phyloP scores from a whole-genome alignment of 176 grass and related monocot genomes.

The Rhipidocladum racemiflorum region DNA sequence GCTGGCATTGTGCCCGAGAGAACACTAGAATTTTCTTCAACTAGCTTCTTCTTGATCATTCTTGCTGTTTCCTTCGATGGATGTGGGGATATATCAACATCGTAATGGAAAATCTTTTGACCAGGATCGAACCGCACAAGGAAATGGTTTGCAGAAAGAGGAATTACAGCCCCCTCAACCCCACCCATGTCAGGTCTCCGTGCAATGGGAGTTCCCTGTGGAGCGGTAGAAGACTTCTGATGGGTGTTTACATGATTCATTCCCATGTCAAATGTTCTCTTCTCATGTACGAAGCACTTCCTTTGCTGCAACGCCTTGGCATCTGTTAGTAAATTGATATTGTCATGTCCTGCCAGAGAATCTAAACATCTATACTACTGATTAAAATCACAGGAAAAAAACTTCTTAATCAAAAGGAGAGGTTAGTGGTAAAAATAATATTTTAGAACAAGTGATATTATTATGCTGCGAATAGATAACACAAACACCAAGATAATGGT shows the following conservation, averaged over 20 bases:
- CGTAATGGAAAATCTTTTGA: slow-evolving; percentile 76
- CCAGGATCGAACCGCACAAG: slow-evolving; percentile 60
- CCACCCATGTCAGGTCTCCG: slow-evolving; percentile 69
- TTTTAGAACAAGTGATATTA: slow-evolving; percentile 10
- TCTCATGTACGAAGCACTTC: slow-evolving; percentile 24
- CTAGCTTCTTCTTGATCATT: slow-evolving; percentile 83
- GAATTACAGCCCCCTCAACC: slow-evolving; percentile 44
- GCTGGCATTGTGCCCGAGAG: slow-evolving; percentile 56
- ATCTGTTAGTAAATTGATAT: slow-evolving; percentile 42
- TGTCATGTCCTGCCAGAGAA: not conserved
- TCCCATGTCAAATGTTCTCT: slow-evolving; percentile 14
- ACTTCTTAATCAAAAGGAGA: not conserved
- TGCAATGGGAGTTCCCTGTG: slow-evolving; percentile 29
- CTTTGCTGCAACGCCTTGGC: slow-evolving; percentile 42
- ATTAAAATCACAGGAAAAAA: not conserved
- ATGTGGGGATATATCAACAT: slow-evolving; percentile 74
- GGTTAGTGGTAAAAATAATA: not conserved
- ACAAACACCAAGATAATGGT: slow-evolving; percentile 32
- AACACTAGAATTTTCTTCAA: slow-evolving; percentile 64
- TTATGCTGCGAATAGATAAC: not conserved
- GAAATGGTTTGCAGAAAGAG: slow-evolving; percentile 85
- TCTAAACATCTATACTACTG: not conserved
- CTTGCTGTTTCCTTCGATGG: slow-evolving; percentile 81
- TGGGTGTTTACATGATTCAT: slow-evolving; percentile 21
- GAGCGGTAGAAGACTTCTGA: slow-evolving; percentile 25